Percentiles rank a stretch among this genome's conserved stretches.
phyloP scores from a whole-genome alignment of 2,329 filamentous ascomycete genomes.

The Neopestalotiopsis rosae region DNA sequence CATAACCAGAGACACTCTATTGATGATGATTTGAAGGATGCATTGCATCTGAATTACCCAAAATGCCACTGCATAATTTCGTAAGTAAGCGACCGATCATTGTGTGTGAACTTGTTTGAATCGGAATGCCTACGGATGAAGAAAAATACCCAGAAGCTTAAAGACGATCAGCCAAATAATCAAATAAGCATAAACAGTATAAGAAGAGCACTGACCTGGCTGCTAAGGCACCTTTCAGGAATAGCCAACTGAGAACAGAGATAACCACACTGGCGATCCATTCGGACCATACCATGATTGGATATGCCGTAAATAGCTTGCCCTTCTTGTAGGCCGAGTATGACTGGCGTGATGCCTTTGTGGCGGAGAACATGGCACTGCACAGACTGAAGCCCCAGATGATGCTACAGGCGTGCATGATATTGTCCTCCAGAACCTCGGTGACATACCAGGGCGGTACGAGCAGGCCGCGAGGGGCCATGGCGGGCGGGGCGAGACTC shows the following conservation, averaged over 20 bases:
- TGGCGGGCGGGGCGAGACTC: not conserved
- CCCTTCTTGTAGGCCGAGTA: constrained; percentile 28
- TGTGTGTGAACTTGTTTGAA: too few species aligned
- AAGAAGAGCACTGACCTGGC: constrained; percentile 14
- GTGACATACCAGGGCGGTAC: constrained; percentile 20
- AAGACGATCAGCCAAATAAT: not conserved
- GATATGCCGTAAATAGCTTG: constrained; percentile 33
- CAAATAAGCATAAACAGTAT: too few species aligned
- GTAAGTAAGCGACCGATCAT: not conserved
- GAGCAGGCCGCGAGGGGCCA: constrained; percentile 17
- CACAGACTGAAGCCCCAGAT: constrained; percentile 37
- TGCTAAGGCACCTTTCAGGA: constrained; percentile 15
- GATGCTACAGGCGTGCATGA: constrained; percentile 37
- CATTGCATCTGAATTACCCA: constrained; percentile 49
- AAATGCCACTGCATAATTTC: not conserved
- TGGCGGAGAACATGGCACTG: constrained; percentile 34
- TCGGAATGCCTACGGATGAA: constrained; percentile 16
- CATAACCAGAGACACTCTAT: constrained; percentile 54
- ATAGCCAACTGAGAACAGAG: constrained; percentile 36
- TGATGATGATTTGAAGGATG: constrained; percentile 60
- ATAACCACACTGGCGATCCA: constrained; percentile 33
- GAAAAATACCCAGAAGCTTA: constrained; percentile 20
- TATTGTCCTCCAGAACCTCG: constrained; percentile 15
- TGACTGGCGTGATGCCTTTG: constrained; percentile 37
- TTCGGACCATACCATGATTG: constrained; percentile 42